These are phyloP conservation scores for Arachnomyces sp. DNA, from an alignment of 2,329 filamentous ascomycete genomes.

Conservation along the genomic window DNA sequence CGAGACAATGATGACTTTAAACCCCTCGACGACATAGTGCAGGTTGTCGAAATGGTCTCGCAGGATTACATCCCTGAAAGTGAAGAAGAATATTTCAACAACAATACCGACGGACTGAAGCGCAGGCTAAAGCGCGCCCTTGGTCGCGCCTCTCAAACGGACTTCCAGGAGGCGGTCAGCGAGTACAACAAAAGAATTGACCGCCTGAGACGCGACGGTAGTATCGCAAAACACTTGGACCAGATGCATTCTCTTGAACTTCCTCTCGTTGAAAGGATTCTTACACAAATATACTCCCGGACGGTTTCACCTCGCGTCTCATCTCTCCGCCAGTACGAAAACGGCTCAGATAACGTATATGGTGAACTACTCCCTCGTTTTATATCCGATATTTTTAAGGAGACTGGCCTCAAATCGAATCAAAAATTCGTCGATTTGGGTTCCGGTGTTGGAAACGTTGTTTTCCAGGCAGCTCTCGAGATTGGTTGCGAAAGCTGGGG, in stretches of 20 bases:
- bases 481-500: conserved; percentile 93
- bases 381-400: conserved; percentile 70
- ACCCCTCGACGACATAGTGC: conserved; percentile 60
- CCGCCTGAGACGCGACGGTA: conserved; percentile 59
- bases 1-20: conserved; percentile 70
- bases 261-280: conserved; percentile 68
- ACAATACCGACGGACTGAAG: conserved; percentile 66
- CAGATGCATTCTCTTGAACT: conserved; percentile 61
- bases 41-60: conserved; percentile 61
- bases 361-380: conserved; percentile 85
- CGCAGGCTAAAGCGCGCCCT: conserved; percentile 70
- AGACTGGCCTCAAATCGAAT: conserved; percentile 68
- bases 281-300: conserved; percentile 82
- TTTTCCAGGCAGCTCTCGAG: conserved; percentile 86
- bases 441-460: conserved; percentile 92
- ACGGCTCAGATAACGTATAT: conserved; percentile 88
- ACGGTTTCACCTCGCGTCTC: conserved; percentile 87
- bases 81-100: conserved; percentile 59
- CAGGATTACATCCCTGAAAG: conserved; percentile 70
- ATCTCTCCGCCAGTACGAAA: conserved; percentile 73
- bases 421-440: conserved; percentile 92
- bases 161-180: conserved; percentile 65
- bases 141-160: conserved; percentile 57
- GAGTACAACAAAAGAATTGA: conserved; percentile 70
- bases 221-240: conserved; percentile 65